Base-by-base conservation (phyloP, 2,329 filamentous ascomycete genomes). In the Coniochaeta sp. region DNA sequence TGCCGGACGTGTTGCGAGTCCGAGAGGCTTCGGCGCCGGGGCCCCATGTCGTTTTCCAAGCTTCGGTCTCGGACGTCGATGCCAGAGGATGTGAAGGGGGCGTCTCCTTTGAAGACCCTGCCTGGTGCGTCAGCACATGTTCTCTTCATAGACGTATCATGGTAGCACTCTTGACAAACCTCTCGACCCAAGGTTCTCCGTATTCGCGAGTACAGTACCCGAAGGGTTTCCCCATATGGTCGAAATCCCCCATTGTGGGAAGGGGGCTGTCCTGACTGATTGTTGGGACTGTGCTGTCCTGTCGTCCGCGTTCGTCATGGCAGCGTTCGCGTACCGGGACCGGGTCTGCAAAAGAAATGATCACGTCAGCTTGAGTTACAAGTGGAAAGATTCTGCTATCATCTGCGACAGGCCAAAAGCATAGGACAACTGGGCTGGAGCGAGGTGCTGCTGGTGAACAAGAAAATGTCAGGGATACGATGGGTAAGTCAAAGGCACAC, bases 41-140 rank as follows among this genome's bases (percentile, higher is more conserved):
- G 81, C 40, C 79, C 75, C 63, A 78, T 74, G 14, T 52, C 12
- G 73, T 74, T 62, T 68, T 72, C 85, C 87, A 90, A 55, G 80
- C 77, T 65, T 90, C 87, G 19, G 84, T 83, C 68, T 91, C 87
- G 10, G 89, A 89, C 47, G 86, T 84, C 52, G 84, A 80, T 62
- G 89, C 80, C 42, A 92, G 77, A 61, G 88, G 90, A 56, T 89
- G 89, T 3, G 85, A 86, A 68, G 87, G 84, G 59, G 77, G 80
- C 65, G 22, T 5, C 26, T 52, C 47, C 24, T 26, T 26, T 12
- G 47, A 14, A 14, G 71, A 72, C 61, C 72, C 73, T 73, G 63
- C 59, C 62, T 58, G 47, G 22, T n/a, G n/a, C 32, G 63, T 71
- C 59, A 71, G 67, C 47, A 19, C 38, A 19, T 24, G 36, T 38